Conservation (phyloP, 495 filamentous ascomycete species). For the Aspergillus mulundensis region DNA sequence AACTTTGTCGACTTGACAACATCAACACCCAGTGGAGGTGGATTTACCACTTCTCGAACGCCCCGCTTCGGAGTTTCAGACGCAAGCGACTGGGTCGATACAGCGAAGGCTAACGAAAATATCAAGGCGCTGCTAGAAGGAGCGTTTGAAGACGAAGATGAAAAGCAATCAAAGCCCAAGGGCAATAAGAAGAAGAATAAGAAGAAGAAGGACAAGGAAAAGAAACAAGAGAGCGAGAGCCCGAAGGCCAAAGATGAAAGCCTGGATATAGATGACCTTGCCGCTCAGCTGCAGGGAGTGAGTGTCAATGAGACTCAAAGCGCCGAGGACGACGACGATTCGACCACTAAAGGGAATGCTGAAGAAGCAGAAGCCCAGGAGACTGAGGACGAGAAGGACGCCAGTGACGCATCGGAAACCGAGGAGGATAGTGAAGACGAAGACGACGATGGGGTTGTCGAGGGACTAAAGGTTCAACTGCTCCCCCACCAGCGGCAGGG, state of each 20-base stretch:
- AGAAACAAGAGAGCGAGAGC: constrained; percentile 44
- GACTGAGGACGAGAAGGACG: constrained; percentile 55
- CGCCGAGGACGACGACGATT: constrained; percentile 32
- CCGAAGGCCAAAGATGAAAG: constrained; percentile 21
- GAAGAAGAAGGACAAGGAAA: constrained; percentile 40
- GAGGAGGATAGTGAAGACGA: constrained; percentile 62
- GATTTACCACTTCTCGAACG: constrained; percentile 20
- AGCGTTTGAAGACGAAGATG: constrained; percentile 78
- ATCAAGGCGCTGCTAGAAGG: constrained; percentile 86
- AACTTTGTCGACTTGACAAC: constrained; percentile 45
- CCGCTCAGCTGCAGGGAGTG: constrained; percentile 57
- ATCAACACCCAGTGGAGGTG: constrained; percentile 28
- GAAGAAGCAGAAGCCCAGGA: constrained; percentile 29
- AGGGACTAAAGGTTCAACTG: constrained; percentile 80
- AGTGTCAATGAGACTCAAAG: constrained; percentile 41
- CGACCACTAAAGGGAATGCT: constrained; percentile 23
- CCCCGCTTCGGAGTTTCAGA: constrained; percentile 46
- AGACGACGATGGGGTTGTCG: constrained; percentile 66
- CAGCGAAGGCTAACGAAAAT: constrained; percentile 72
- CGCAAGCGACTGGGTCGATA: constrained; percentile 68
- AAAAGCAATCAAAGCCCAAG: constrained; percentile 49
- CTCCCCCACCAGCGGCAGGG: constrained; percentile 92
- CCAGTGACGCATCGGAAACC: constrained; percentile 41
- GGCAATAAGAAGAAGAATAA: constrained; percentile 44
- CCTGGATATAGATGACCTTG: constrained; percentile 49